Evolutionary conservation across 768 basidiomycete genomes (phyloP), one percentile per base, ranked within the genome.

Genomic region (Naganishia randhawae): DNA sequence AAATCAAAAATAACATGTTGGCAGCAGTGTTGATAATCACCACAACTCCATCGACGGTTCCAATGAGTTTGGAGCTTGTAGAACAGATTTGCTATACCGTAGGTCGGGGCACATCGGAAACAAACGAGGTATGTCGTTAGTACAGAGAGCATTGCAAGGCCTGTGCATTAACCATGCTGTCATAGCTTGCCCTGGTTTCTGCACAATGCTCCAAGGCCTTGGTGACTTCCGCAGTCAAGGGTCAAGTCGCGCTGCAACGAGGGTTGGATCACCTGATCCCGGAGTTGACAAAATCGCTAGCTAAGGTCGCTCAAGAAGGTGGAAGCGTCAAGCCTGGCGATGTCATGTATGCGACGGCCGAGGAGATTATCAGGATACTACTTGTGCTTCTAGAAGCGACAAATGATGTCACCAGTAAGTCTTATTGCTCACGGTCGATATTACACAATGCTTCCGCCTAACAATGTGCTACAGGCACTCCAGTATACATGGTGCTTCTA

Each of bases 131-230:
- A 11, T 42, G 27, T 3, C 53, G n/a, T 29, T 22, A 10, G n/a
- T 22, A 31, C 29, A 2, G 50, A 32, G 3, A 22, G 11, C 2
- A 27, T 8, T 25, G 39, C 4, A 32, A 41, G 39, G 22, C n/a
- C n/a, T n/a, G 45, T 22, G 27, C 19, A 39, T 32, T 63, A 41
- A 50, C 42, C 31, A 41, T 1, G 41, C 5, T 39, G 29, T 16
- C 67, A 16, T 67, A 96, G 91, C 82, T 87, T 45, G 86, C 89
- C 1, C 77, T 91, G n/a, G 90, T 90, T 2, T 92, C 93, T 1
- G 86, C 89, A 1, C 92, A 98, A 73, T 97, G 95, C 74, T 86
- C 89, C 1, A 90, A 89, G 75, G 94, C 93, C 0, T 81, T 97
- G 48, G 84, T 91, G 39, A 78, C 85, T 6, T 87, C 93, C 2